Evolutionary conservation across 768 basidiomycete species (phyloP).

Genomic region (Mycena sanguinolenta): DNA sequence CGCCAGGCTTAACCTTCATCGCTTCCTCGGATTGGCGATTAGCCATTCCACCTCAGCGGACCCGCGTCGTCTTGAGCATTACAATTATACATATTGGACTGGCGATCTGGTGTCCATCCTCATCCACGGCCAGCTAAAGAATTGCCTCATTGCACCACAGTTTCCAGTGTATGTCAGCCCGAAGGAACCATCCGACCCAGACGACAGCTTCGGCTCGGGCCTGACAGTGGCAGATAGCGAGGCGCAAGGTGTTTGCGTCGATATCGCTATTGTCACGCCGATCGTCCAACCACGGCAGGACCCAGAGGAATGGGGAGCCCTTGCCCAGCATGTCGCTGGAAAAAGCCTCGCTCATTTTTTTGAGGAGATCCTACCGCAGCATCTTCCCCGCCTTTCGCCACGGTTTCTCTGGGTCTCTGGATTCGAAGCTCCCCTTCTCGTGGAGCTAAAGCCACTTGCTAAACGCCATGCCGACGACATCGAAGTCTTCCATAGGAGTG

Average conservation of each 20-base stretch:
- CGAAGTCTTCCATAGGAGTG: neutral
- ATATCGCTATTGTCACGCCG: no score
- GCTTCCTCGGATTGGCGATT: no score
- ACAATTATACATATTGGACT: neutral
- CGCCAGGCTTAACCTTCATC: no score
- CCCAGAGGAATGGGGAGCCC: neutral
- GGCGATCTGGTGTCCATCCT: neutral
- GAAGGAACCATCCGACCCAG: no score
- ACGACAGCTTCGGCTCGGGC: no score
- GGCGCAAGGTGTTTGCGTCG: no score
- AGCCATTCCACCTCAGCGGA: no score
- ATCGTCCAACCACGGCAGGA: neutral
- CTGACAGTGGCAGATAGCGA: no score
- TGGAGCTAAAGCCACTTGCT: constrained; percentile 19
- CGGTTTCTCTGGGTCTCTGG: constrained; percentile 1
- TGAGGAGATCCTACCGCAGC: neutral
- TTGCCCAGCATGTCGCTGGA: neutral
- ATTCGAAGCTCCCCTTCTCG: constrained; percentile 12
- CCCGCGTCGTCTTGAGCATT: no score
- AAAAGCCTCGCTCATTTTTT: neutral
- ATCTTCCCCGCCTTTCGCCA: neutral
- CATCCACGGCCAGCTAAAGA: neutral
- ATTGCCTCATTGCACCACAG: neutral
- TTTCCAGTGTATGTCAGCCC: no score
- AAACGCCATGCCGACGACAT: constrained; percentile 6